Percentiles rank a stretch among this genome's conserved stretches.
Conservation (phyloP, 2,329 filamentous ascomycete genomes). For the Onygenales sp. region DNA sequence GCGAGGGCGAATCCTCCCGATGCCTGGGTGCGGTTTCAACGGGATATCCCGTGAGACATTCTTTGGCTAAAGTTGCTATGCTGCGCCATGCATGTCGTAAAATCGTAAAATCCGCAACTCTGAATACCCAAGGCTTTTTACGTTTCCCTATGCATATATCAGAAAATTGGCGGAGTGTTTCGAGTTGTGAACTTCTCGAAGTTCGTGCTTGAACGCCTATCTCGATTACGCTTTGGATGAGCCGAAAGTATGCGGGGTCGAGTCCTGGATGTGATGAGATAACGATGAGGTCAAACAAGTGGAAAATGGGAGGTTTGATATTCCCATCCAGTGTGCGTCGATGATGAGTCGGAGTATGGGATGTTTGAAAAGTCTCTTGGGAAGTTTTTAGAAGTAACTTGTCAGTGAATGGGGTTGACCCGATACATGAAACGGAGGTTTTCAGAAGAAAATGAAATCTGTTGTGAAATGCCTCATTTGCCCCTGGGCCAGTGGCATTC, state of each 20-base stretch:
- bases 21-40: constrained; percentile 25
- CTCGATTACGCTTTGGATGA: constrained; percentile 23
- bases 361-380: constrained; percentile 43
- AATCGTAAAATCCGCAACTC: neutral
- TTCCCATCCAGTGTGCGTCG: constrained; percentile 18
- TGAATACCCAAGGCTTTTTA: neutral
- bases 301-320: constrained; percentile 27
- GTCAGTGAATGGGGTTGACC: constrained; percentile 40
- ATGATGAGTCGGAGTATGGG: constrained; percentile 28
- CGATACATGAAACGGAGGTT: constrained; percentile 42
- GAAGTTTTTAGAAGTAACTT: constrained; percentile 44
- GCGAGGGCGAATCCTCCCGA: constrained; percentile 45
- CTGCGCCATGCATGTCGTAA: constrained; percentile 25
- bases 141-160: constrained; percentile 16
- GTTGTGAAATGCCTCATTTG: constrained; percentile 33
- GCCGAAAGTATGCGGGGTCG: constrained; percentile 17
- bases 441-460: constrained; percentile 43
- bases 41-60: constrained; percentile 33
- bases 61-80: constrained; percentile 22
- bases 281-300: constrained; percentile 28
- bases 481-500: constrained; percentile 19
- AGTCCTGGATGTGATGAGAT: constrained; percentile 12
- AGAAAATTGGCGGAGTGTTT: constrained; percentile 29
- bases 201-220: constrained; percentile 24
- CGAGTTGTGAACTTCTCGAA: constrained; percentile 27